Percentiles rank a stretch among this genome's conserved stretches.
These are phyloP conservation scores for Thalassiosira hispida DNA, from an alignment of 352 stramenopile species.

Conservation along the genomic window DNA sequence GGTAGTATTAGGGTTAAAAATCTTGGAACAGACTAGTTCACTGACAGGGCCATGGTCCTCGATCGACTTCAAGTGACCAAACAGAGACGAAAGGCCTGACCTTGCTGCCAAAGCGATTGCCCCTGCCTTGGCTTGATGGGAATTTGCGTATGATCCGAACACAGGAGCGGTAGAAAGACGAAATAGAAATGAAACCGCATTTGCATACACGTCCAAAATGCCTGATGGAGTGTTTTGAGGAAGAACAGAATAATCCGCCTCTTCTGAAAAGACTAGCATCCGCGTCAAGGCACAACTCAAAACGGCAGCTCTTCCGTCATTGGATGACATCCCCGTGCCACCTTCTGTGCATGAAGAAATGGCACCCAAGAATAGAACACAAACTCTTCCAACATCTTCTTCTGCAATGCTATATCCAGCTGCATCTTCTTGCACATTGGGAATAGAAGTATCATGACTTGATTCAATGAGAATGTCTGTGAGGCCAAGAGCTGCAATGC, in stretches of 20 bases:
- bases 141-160: conserved; percentile 14
- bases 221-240: conserved; percentile 19
- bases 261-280: conserved; percentile 30
- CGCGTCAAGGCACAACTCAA: conserved; percentile 52
- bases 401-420: conserved; percentile 41
- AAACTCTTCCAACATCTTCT: conserved; percentile 56
- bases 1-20: conserved; percentile 33
- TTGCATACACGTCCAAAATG: conserved; percentile 39
- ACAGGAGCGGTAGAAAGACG: conserved; percentile 34
- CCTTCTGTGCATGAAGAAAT: conserved; percentile 52
- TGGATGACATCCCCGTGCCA: conserved; percentile 6
- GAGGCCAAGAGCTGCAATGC: conserved; percentile 46
- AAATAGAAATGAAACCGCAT: conserved; percentile 31
- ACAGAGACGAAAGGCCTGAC: conserved; percentile 46
- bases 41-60: conserved; percentile 19
- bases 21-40: conserved; percentile 31
- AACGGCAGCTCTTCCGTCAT: conserved; percentile 33
- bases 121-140: conserved; percentile 21
- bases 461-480: conserved; percentile 48
- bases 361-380: conserved; percentile 36
- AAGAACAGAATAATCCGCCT: conserved; percentile 26
- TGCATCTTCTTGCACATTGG: conserved; percentile 4
- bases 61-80: conserved; percentile 47
- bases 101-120: conserved; percentile 36
- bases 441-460: not conserved